Conservation (phyloP, 805 yeast species). For the Nakazawaea pomicola region DNA sequence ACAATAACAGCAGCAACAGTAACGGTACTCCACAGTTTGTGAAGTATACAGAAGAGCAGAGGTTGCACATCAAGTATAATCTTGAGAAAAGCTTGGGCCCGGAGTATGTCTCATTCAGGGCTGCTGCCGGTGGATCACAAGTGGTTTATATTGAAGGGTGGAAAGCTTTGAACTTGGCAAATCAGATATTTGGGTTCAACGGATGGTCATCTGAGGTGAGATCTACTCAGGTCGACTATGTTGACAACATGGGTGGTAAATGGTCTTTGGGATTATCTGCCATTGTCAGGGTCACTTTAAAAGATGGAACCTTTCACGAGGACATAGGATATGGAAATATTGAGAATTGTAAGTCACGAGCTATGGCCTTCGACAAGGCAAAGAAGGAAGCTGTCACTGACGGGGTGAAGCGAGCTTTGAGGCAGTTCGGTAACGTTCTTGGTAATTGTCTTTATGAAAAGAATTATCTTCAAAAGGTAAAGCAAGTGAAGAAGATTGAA, state of each 20-base stretch:
- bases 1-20: neutral
- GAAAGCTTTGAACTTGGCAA: constrained; percentile 76
- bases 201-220: constrained; percentile 79
- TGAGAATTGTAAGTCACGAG: constrained; percentile 65
- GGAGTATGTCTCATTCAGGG: constrained; percentile 68
- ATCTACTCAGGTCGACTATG: constrained; percentile 60
- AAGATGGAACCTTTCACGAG: constrained; percentile 80
- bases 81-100: constrained; percentile 55
- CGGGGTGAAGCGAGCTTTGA: constrained; percentile 71
- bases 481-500: constrained; percentile 33
- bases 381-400: constrained; percentile 84
- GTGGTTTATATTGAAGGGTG: constrained; percentile 81
- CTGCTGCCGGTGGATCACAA: constrained; percentile 67
- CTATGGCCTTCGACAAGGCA: constrained; percentile 74
- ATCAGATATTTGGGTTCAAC: constrained; percentile 75
- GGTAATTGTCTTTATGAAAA: constrained; percentile 85
- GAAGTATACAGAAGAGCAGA: constrained; percentile 22
- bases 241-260: constrained; percentile 58
- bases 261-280: constrained; percentile 66
- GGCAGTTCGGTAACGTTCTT: constrained; percentile 74
- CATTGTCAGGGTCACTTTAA: constrained; percentile 63
- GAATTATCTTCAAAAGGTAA: constrained; percentile 49
- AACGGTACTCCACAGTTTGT: neutral
- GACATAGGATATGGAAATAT: constrained; percentile 72
- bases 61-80: constrained; percentile 21